phyloP scores from a whole-genome alignment of 495 filamentous ascomycete species.

The Hyaloscypha variabilis region DNA sequence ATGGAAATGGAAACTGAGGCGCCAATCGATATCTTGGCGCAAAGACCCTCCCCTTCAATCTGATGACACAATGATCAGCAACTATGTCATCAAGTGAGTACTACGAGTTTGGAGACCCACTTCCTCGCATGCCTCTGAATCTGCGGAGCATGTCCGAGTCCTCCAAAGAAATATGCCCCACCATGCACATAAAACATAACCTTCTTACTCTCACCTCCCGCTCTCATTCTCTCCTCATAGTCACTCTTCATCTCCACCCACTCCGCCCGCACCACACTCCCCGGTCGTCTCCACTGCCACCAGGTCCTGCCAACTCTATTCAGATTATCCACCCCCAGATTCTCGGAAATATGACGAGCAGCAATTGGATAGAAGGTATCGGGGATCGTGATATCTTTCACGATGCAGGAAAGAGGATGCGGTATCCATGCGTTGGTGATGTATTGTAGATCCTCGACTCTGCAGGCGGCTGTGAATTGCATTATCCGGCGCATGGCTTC shows the following conservation, averaged over 20 bases:
- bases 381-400: not conserved
- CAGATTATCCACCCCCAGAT: not conserved
- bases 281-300: conserved; percentile 68
- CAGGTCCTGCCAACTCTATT: not conserved
- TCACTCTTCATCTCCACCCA: conserved; percentile 92
- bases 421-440: not conserved
- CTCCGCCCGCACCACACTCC: conserved; percentile 69
- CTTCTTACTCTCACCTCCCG: conserved; percentile 57
- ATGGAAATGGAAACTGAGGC: conserved; percentile 92
- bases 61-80: not conserved
- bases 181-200: conserved; percentile 93
- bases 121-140: conserved; percentile 91
- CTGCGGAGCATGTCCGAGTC: conserved; percentile 92
- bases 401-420: not conserved
- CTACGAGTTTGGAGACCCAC: conserved; percentile 7
- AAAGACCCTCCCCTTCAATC: conserved; percentile 76
- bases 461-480: not conserved
- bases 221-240: conserved; percentile 65
- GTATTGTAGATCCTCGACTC: not conserved
- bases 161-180: conserved; percentile 69
- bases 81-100: not conserved
- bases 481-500: not conserved
- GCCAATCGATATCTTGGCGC: conserved; percentile 80
- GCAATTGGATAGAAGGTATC: not conserved
- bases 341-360: not conserved